Evolutionary conservation across 768 basidiomycete genomes (phyloP).

Genomic region (Chlorophyllum brunneum): DNA sequence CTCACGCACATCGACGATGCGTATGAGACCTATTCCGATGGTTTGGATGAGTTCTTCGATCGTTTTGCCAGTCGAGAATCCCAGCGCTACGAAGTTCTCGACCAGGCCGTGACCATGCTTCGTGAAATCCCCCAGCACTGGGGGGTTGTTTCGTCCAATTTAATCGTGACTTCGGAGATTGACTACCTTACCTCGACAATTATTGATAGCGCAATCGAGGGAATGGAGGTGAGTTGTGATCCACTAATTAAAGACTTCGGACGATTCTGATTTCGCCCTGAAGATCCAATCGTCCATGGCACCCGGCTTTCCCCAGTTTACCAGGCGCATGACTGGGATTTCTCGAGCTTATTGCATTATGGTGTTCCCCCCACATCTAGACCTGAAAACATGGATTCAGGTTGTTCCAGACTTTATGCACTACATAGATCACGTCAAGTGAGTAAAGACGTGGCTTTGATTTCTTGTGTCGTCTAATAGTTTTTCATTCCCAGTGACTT

Average conservation of each 20-base stretch:
- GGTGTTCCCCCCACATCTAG: too few species aligned
- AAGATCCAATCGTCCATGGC: too few species aligned
- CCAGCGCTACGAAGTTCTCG: not conserved
- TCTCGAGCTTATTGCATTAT: too few species aligned
- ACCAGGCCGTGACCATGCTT: not conserved
- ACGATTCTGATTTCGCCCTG: too few species aligned
- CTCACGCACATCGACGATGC: not conserved
- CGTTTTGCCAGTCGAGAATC: not conserved
- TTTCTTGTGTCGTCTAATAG: not conserved
- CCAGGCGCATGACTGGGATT: too few species aligned
- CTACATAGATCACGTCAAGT: slow-evolving; percentile 11
- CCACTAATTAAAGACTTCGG: too few species aligned
- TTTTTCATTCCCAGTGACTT: too few species aligned
- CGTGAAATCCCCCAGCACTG: not conserved
- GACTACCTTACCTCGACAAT: not conserved
- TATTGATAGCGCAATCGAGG: not conserved
- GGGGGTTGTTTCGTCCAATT: not conserved
- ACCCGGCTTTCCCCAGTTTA: too few species aligned
- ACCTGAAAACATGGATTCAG: too few species aligned
- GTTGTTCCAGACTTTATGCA: too few species aligned
- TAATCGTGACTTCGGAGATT: not conserved
- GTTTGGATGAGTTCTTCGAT: not conserved
- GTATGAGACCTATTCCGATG: not conserved
- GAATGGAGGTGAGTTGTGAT: not conserved
- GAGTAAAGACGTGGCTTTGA: not conserved